Evolutionary conservation across 768 basidiomycete species (phyloP).

Genomic region (Phylloporus sp.): DNA sequence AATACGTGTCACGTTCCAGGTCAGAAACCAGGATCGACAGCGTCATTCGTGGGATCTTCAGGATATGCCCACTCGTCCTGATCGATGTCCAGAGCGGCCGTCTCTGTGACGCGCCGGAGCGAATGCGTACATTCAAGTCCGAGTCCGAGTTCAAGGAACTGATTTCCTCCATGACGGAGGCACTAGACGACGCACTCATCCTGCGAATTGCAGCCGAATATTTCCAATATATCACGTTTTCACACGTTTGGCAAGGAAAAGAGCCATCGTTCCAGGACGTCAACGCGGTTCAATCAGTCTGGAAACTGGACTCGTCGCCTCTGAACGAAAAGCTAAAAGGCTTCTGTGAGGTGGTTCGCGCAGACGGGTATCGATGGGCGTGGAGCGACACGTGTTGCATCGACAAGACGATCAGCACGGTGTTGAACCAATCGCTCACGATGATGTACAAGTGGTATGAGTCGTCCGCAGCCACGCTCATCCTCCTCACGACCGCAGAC

Average conservation of each 20-base stretch:
- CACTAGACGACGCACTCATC: neutral
- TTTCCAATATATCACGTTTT: neutral
- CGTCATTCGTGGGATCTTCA: too few species aligned
- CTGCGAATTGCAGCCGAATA: neutral
- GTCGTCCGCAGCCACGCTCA: neutral
- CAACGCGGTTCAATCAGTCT: too few species aligned
- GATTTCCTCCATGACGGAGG: neutral
- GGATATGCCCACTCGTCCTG: too few species aligned
- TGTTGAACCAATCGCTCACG: neutral
- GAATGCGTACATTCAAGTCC: neutral
- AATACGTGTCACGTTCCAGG: too few species aligned
- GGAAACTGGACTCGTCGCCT: neutral
- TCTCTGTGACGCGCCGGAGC: neutral
- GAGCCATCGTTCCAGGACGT: neutral
- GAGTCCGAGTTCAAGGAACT: neutral
- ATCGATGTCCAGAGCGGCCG: neutral
- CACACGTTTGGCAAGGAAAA: neutral
- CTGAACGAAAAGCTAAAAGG: neutral
- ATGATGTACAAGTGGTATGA: constrained; percentile 2
- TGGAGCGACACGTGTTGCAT: neutral
- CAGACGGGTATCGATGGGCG: neutral
- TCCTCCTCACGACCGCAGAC: neutral
- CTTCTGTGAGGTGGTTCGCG: neutral
- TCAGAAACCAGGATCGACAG: too few species aligned
- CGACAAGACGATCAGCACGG: neutral